Base-by-base conservation (phyloP, 192 early-diverging fungal species). In the Coemansia sp. region DNA sequence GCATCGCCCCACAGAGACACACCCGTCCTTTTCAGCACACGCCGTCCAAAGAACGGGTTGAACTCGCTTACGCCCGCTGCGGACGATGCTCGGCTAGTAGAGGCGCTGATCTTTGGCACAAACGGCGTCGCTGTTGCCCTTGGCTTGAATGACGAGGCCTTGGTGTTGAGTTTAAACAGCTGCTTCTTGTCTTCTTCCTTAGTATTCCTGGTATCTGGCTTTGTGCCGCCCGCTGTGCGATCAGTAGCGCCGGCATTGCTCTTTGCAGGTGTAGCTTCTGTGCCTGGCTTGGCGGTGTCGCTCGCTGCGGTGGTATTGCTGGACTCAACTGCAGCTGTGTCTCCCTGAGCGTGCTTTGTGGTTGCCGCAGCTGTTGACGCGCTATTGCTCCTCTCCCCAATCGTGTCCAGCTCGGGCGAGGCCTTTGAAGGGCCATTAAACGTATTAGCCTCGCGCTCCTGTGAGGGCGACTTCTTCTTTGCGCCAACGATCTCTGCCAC, bases 121-220 rank as follows among this genome's bases (percentile, higher is more conserved):
- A 92, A 91, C 11, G 84, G 76, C 20, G 86, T 60, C 0, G 91
- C 91, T 17, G 83, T 65, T 32, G 85, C 87, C 55, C 88, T 92
- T 25, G 91, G 91, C 69, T 91, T 92, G 75, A 91, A 92, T 23
- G 86, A 87, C 0, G 85, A 85, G 4, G 89, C 91, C 68, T 91
- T 90, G 53, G 84, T 71, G 66, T 91, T 92, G 48, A 92, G 83
- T 49, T 90, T 90, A 61, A 89, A 89, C 10, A 59, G 42, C 38
- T 75, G 2, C 59, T 81, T 66, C 38, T 40, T 46, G 38, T 65
- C 29, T 59, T 67, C n/a, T 22, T 43, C 33, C 33, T 62, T 14
- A 22, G 43, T 23, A 3, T 32, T 17, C 11, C 35, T 57, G 1
- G 11, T 19, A 19, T n/a, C 34, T 33, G 33, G 1, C 34, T 34